These are phyloP conservation scores for Halophytophthora polymorphica DNA, from an alignment of 352 stramenopile genomes.

Conservation along the genomic window DNA sequence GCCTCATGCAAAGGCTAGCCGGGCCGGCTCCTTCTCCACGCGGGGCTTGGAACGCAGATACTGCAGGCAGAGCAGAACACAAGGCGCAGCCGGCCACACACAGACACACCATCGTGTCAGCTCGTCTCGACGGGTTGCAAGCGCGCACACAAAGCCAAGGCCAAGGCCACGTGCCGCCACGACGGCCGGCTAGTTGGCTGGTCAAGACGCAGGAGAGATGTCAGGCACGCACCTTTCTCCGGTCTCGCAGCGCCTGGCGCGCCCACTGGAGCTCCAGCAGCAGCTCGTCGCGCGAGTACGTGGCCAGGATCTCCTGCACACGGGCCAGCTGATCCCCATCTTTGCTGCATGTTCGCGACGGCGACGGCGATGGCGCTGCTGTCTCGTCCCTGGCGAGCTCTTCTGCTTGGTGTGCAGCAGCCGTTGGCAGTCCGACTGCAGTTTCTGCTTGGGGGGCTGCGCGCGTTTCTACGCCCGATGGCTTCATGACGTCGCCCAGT, in stretches of 20 bases:
- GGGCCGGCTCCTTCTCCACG: slow-evolving; percentile 7
- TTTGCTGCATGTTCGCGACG: slow-evolving; percentile 6
- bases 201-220: not conserved
- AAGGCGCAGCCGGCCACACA: too few species aligned
- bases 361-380: not conserved
- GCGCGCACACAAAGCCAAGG: slow-evolving; percentile 2
- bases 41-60: slow-evolving; percentile 33
- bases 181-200: too few species aligned
- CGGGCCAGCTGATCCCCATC: slow-evolving; percentile 14
- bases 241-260: slow-evolving; percentile 38
- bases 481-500: slow-evolving; percentile 2
- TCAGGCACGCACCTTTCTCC: slow-evolving; percentile 32
- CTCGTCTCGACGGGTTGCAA: slow-evolving; percentile 5
- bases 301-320: slow-evolving; percentile 43
- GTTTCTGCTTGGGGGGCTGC: slow-evolving; percentile 23
- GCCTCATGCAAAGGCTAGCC: slow-evolving; percentile 11
- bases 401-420: slow-evolving; percentile 15
- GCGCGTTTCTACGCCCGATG: slow-evolving; percentile 28
- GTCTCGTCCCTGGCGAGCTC: slow-evolving; percentile 8
- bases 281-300: slow-evolving; percentile 49
- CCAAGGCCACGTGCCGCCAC: not conserved
- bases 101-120: not conserved
- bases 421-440: slow-evolving; percentile 1
- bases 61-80: slow-evolving; percentile 12
- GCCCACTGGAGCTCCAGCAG: slow-evolving; percentile 53